phyloP scores from a whole-genome alignment of 345 rosid species.

The Aquilaria sinensis region DNA sequence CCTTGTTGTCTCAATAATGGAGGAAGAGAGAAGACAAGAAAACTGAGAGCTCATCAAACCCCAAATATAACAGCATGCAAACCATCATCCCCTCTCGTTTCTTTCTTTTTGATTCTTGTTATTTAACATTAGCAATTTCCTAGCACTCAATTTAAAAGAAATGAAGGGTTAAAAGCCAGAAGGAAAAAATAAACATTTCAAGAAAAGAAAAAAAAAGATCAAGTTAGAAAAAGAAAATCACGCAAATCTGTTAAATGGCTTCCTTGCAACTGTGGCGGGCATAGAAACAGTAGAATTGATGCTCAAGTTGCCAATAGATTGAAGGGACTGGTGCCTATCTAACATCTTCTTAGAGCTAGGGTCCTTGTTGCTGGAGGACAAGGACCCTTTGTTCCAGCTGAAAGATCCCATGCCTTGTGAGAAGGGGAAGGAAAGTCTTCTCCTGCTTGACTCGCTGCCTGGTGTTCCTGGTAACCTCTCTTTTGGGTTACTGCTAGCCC shows the following conservation, averaged over 20 bases:
- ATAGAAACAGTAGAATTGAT: slow-evolving; percentile 78
- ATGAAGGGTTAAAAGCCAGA: slow-evolving; percentile 1
- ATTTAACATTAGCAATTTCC: slow-evolving; percentile 32
- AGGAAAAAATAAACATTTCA: slow-evolving; percentile 7
- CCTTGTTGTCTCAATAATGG: neutral
- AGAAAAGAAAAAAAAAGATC: slow-evolving; percentile 1
- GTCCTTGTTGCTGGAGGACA: slow-evolving; percentile 51
- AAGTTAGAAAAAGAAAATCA: slow-evolving; percentile 32
- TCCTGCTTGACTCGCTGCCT: slow-evolving; percentile 57
- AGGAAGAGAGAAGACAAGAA: neutral
- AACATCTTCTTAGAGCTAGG: slow-evolving; percentile 33
- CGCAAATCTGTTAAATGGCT: slow-evolving; percentile 92
- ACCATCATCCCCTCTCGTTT: slow-evolving; percentile 31
- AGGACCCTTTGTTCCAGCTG: slow-evolving; percentile 70
- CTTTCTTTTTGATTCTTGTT: slow-evolving; percentile 17
- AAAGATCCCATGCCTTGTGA: slow-evolving; percentile 65
- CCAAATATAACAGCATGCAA: slow-evolving; percentile 24
- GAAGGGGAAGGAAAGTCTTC: slow-evolving; percentile 65
- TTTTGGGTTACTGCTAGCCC: slow-evolving; percentile 68
- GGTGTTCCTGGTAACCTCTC: slow-evolving; percentile 65
- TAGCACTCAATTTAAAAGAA: slow-evolving; percentile 28
- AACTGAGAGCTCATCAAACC: neutral
- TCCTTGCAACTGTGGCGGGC: slow-evolving; percentile 75
- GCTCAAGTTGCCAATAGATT: slow-evolving; percentile 59
- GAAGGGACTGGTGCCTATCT: slow-evolving; percentile 35